phyloP scores from a whole-genome alignment of 164 flowering plant genomes.

The Houttuynia cordata region DNA sequence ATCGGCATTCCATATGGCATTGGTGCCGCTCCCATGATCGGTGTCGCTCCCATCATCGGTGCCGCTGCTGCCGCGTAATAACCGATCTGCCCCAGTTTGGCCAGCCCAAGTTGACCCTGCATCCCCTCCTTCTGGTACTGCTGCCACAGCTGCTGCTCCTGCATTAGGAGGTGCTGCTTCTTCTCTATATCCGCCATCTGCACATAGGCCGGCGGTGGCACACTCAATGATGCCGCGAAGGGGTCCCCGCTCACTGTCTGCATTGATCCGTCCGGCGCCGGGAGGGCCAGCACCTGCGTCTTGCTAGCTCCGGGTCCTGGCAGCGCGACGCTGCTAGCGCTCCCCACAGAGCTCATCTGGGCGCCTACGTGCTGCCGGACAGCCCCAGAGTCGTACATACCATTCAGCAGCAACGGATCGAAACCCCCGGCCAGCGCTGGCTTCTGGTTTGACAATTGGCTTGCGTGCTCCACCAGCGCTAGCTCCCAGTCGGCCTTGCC shows the following conservation, averaged over 20 bases:
- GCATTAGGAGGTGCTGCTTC: conserved; percentile 54
- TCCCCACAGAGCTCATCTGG: conserved; percentile 43
- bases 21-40: too few relatives aligned
- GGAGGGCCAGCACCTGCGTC: conserved; percentile 45
- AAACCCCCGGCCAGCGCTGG: conserved; percentile 56
- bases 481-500: conserved; percentile 82
- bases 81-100: conserved; percentile 23
- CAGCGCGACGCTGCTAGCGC: conserved; percentile 59
- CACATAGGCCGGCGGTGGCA: conserved; percentile 72
- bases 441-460: conserved; percentile 49
- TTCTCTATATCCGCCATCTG: conserved; percentile 75
- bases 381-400: conserved; percentile 72
- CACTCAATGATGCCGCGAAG: conserved; percentile 50
- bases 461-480: conserved; percentile 63
- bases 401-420: conserved; percentile 54
- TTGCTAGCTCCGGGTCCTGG: conserved; percentile 28
- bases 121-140: conserved; percentile 55
- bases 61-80: conserved; percentile 16
- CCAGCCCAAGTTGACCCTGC: conserved; percentile 60
- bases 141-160: conserved; percentile 67
- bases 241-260: conserved; percentile 51
- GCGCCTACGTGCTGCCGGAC: conserved; percentile 46
- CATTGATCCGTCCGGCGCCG: conserved; percentile 58
- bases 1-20: conserved; percentile 53
- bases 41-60: conserved; percentile 12